These are phyloP conservation scores for Pilaira anomala DNA, from an alignment of 192 early-diverging fungal genomes.

Conservation along the genomic window DNA sequence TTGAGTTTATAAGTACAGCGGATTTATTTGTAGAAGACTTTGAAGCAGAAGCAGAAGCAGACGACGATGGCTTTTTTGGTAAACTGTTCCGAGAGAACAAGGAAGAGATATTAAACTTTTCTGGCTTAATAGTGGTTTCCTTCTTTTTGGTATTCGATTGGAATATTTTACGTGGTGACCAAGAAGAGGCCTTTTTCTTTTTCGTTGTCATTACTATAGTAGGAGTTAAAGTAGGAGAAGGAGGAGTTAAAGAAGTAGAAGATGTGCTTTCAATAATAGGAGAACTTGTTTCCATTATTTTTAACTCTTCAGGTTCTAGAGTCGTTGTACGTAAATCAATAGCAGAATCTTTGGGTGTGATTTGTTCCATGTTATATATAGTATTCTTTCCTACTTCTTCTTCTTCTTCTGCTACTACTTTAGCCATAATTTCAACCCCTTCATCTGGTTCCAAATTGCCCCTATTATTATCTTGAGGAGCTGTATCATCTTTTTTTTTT, in stretches of 20 bases:
- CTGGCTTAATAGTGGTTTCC: neutral
- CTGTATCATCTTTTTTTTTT: constrained; percentile 8
- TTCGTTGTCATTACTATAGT: neutral
- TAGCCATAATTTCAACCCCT: too few relatives aligned
- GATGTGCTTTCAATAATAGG: too few relatives aligned
- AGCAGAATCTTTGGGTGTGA: constrained; percentile 6
- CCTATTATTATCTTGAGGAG: neutral
- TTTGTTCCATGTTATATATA: neutral
- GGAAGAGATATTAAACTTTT: constrained; percentile 10
- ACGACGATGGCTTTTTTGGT: neutral
- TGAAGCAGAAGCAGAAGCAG: too few relatives aligned
- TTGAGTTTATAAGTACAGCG: neutral
- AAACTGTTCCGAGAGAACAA: constrained; percentile 1
- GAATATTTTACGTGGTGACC: constrained; percentile 8
- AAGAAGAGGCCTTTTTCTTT: constrained; percentile 6
- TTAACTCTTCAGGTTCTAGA: neutral
- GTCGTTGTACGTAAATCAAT: constrained; percentile 11
- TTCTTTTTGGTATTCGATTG: constrained; percentile 4
- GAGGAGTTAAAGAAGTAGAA: neutral
- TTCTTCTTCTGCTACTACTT: neutral
- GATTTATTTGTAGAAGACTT: neutral
- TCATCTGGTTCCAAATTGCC: neutral
- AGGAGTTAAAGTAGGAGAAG: neutral
- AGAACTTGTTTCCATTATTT: neutral
- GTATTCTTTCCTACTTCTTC: constrained; percentile 1